phyloP scores from a whole-genome alignment of 768 basidiomycete species.

The Pholiota conissans region DNA sequence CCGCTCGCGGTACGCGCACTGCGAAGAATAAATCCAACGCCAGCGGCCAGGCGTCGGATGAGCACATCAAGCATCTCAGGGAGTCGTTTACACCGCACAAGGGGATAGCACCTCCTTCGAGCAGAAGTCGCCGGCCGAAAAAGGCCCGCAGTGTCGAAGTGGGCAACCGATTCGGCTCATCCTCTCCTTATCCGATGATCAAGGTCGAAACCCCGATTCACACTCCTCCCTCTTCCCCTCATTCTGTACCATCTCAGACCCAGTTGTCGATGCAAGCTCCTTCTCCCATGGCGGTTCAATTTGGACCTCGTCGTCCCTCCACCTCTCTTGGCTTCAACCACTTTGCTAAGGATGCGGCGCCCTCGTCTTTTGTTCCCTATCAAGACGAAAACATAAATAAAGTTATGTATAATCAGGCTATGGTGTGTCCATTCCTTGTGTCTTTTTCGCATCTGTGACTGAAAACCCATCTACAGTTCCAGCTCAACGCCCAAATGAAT shows the following conservation, averaged over 20 bases:
- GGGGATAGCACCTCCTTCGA: constrained; percentile 35
- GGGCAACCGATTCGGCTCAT: constrained; percentile 2
- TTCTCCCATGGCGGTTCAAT: neutral
- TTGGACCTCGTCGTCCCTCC: neutral
- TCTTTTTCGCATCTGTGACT: neutral
- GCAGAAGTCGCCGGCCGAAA: constrained; percentile 32
- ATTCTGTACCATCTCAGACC: neutral
- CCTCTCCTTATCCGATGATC: neutral
- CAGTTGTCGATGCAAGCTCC: neutral
- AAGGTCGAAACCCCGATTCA: neutral
- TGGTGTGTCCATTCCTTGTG: neutral
- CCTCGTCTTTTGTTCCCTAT: neutral
- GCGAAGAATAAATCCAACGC: neutral
- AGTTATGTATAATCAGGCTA: neutral
- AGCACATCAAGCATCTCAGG: neutral
- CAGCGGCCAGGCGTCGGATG: neutral
- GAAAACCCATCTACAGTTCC: neutral
- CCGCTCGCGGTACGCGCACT: neutral
- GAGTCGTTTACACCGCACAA: constrained; percentile 17
- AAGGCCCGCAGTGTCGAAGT: constrained; percentile 17
- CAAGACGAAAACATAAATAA: neutral
- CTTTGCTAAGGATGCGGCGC: neutral
- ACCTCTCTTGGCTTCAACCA: neutral
- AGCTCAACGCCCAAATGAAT: neutral
- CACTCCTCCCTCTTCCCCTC: neutral